phyloP scores from a whole-genome alignment of 768 basidiomycete genomes.

The Phanerochaete carnosa region DNA sequence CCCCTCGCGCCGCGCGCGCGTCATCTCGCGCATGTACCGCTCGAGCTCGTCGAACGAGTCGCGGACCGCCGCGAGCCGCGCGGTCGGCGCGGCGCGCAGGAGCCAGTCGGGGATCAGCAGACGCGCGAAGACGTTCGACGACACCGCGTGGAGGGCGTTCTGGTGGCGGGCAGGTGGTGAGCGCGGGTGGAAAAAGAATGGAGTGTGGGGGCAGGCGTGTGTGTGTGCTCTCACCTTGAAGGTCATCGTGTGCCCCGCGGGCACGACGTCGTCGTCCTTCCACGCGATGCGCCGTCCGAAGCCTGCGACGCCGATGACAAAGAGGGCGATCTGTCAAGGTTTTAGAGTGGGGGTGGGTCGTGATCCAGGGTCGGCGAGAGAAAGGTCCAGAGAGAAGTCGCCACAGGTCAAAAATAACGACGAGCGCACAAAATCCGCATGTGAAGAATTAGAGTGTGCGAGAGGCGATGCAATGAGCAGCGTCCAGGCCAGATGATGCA shows the following conservation, averaged over 20 bases:
- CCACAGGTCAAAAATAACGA: neutral
- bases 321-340: constrained; percentile 45
- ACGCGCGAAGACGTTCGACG: constrained; percentile 22
- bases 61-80: constrained; percentile 19
- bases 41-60: constrained; percentile 26
- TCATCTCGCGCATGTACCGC: constrained; percentile 41
- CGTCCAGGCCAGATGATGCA: too few relatives aligned
- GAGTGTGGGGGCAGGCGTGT: neutral
- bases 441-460: neutral
- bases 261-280: constrained; percentile 38
- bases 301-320: constrained; percentile 54
- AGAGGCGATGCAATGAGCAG: neutral
- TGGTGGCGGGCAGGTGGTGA: neutral
- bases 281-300: constrained; percentile 52
- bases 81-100: constrained; percentile 19
- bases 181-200: neutral
- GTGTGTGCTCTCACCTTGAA: constrained; percentile 23
- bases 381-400: neutral
- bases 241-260: constrained; percentile 37
- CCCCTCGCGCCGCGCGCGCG: constrained; percentile 35
- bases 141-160: constrained; percentile 28
- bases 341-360: neutral
- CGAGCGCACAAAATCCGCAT: neutral
- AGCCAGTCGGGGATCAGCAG: constrained; percentile 25
- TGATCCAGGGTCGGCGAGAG: neutral